Percentiles rank a stretch among this genome's conserved stretches.
Evolutionary conservation across 2,329 filamentous ascomycete genomes (phyloP).

Genomic region (Knoxdaviesia proteae): DNA sequence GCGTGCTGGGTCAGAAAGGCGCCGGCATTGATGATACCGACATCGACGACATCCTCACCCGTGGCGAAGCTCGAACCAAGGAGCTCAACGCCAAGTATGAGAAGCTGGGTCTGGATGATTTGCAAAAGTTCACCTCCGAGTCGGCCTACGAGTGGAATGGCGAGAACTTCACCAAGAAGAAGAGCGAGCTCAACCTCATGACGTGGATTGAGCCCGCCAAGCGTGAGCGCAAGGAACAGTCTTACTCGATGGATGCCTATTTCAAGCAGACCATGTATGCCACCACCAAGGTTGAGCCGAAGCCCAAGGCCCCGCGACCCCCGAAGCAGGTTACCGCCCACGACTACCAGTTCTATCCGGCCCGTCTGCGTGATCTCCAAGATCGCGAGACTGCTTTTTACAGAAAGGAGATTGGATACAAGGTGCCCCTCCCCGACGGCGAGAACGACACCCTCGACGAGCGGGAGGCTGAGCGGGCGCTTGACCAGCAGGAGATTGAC

Average conservation of each 20-base stretch:
- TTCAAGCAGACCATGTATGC: conserved; percentile 74
- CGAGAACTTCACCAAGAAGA: conserved; percentile 77
- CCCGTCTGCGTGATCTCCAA: conserved; percentile 66
- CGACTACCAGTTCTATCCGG: conserved; percentile 94
- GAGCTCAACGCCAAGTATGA: conserved; percentile 87
- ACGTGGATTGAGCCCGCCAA: conserved; percentile 98
- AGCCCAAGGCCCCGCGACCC: conserved; percentile 86
- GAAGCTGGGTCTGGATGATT: conserved; percentile 85
- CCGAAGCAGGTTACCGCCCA: conserved; percentile 84
- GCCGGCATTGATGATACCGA: conserved; percentile 63
- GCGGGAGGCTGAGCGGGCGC: conserved; percentile 67
- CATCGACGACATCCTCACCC: conserved; percentile 70
- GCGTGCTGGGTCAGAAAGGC: conserved; percentile 34
- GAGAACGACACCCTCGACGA: conserved; percentile 72
- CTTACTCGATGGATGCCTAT: conserved; percentile 97
- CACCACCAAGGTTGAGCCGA: conserved; percentile 66
- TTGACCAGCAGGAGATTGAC: conserved; percentile 85
- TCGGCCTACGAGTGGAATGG: conserved; percentile 99
- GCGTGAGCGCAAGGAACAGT: conserved; percentile 93
- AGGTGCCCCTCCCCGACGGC: conserved; percentile 73
- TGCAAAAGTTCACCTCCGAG: conserved; percentile 95
- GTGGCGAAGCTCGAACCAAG: conserved; percentile 75
- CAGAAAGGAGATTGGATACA: conserved; percentile 90
- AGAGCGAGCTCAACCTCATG: conserved; percentile 68
- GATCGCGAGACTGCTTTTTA: conserved; percentile 93